A percentile compares a stretch with the other conserved stretches of the same genome.
phyloP scores from a whole-genome alignment of 805 yeast genomes.

The Yarrowia sp. region DNA sequence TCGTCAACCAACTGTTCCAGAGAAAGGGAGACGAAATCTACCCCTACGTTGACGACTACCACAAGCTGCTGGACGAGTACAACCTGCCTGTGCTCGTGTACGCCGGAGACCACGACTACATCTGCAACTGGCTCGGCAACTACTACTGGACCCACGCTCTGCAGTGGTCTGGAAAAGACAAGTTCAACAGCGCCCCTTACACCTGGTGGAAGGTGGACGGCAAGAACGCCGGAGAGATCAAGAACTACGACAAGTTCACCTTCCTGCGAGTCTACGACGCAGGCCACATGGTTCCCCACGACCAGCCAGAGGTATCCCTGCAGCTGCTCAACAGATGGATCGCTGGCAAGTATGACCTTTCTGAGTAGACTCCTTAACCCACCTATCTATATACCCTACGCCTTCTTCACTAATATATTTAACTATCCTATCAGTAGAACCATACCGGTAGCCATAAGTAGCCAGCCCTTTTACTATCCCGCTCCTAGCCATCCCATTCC shows the following conservation, averaged over 20 bases:
- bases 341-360: conserved; percentile 1
- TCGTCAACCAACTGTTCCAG: conserved; percentile 16
- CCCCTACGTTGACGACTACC: conserved; percentile 64
- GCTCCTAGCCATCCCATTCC: too few species aligned
- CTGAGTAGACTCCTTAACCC: background rate
- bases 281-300: conserved; percentile 93
- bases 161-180: conserved; percentile 65
- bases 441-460: too few species aligned
- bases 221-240: conserved; percentile 67
- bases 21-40: conserved; percentile 67
- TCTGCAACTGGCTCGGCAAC: conserved; percentile 93
- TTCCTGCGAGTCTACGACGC: conserved; percentile 81
- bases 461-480: too few species aligned
- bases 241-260: conserved; percentile 71
- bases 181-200: conserved; percentile 55
- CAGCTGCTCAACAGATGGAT: conserved; percentile 81
- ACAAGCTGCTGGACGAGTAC: conserved; percentile 61
- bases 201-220: conserved; percentile 46
- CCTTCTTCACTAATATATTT: too few species aligned
- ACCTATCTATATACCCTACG: too few species aligned
- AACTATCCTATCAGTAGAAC: background rate
- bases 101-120: conserved; percentile 92
- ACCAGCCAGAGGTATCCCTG: conserved; percentile 77
- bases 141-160: conserved; percentile 82
- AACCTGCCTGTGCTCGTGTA: conserved; percentile 80